Percentiles rank a stretch among this genome's conserved stretches.
Conservation (phyloP, 331 rosid species). For the Malus hybrid region DNA sequence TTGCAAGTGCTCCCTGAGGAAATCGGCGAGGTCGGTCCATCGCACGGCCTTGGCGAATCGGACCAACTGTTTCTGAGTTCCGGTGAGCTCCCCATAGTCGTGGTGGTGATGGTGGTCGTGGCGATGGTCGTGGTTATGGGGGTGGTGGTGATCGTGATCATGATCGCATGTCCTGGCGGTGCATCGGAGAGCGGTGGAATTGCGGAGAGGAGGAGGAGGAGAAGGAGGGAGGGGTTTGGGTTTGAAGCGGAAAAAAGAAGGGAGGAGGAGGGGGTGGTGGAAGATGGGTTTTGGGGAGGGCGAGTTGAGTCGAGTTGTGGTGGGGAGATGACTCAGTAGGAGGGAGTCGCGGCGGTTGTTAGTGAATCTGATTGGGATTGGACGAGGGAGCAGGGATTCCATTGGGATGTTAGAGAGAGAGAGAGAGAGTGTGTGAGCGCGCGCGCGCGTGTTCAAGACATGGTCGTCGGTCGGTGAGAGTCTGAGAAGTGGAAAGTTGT, state of each 20-base stretch:
- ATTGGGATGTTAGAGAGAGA: constrained; percentile 14
- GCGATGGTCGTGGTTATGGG: constrained; percentile 35
- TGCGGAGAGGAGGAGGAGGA: constrained; percentile 16
- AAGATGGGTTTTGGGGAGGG: constrained; percentile 27
- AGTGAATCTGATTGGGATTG: constrained; percentile 35
- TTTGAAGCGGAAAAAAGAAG: constrained; percentile 15
- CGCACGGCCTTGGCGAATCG: constrained; percentile 64
- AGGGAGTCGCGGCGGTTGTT: constrained; percentile 26
- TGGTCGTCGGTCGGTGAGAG: background rate
- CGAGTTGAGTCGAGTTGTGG: constrained; percentile 24
- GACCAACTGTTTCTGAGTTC: constrained; percentile 54
- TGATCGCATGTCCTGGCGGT: constrained; percentile 15
- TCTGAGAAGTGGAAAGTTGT: background rate
- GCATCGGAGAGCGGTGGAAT: constrained; percentile 30
- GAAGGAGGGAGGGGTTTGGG: constrained; percentile 22
- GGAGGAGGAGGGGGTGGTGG: constrained; percentile 13
- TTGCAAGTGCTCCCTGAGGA: constrained; percentile 73
- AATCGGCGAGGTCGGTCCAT: constrained; percentile 75
- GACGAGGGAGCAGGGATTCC: constrained; percentile 49
- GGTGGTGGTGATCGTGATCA: background rate
- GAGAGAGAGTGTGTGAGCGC: background rate
- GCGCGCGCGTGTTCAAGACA: background rate
- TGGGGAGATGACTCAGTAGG: constrained; percentile 9
- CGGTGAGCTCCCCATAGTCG: constrained; percentile 39
- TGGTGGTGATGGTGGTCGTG: constrained; percentile 21